Percentiles rank a stretch among this genome's conserved stretches.
Conservation (phyloP, 116 monocot species). For the Iris pallida region DNA sequence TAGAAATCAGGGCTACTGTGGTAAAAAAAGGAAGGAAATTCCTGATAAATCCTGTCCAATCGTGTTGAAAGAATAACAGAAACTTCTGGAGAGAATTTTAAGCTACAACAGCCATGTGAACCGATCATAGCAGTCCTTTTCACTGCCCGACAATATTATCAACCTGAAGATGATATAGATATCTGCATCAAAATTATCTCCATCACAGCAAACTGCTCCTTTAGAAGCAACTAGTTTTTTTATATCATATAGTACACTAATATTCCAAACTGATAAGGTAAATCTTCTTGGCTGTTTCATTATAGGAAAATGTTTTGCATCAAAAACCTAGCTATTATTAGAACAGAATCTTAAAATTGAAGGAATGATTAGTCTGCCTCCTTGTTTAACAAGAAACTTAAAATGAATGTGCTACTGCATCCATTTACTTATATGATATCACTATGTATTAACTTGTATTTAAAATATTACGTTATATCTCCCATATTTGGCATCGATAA, state of each 20-base stretch:
- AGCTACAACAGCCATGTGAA: constrained; percentile 39
- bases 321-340: background rate
- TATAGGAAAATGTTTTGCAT: background rate
- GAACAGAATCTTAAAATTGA: too few relatives aligned
- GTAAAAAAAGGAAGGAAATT: too few relatives aligned
- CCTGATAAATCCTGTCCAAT: too few relatives aligned
- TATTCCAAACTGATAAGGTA: background rate
- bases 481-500: background rate
- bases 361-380: too few relatives aligned
- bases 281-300: background rate
- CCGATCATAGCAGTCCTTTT: constrained; percentile 75
- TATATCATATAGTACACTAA: background rate
- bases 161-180: constrained; percentile 23
- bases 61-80: too few relatives aligned
- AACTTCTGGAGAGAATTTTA: background rate
- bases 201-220: too few relatives aligned
- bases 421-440: background rate
- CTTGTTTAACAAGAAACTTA: background rate
- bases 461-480: background rate
- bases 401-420: background rate
- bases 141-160: constrained; percentile 79
- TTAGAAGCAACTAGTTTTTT: background rate
- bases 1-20: too few relatives aligned
- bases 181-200: background rate
- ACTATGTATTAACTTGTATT: background rate